Conservation (phyloP, 148 eudicot species). For the Chenopodium quinoa region DNA sequence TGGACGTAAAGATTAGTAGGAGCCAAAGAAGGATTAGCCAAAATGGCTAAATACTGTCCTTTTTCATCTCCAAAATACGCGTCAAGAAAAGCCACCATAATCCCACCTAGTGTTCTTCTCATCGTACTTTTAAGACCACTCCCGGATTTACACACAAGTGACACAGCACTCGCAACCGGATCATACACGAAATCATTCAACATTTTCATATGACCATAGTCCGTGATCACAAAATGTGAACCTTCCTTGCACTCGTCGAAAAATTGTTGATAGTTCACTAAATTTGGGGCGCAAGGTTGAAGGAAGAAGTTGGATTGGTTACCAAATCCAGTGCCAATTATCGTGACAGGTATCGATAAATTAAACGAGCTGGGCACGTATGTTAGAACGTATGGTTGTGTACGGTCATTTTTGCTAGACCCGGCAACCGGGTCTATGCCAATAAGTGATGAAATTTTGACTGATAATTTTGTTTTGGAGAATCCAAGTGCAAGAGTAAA, state of each 20-base stretch:
- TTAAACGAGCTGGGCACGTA: slow-evolving; percentile 12
- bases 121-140: neutral
- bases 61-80: neutral
- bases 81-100: neutral
- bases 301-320: neutral
- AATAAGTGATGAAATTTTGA: slow-evolving; percentile 31
- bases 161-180: neutral
- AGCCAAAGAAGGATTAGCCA: slow-evolving; percentile 7
- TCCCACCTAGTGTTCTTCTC: slow-evolving; percentile 7
- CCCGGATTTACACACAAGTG: neutral
- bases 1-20: neutral
- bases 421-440: slow-evolving; percentile 54
- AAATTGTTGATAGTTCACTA: neutral
- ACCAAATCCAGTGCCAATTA: slow-evolving; percentile 3
- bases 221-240: neutral
- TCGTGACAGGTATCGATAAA: slow-evolving; percentile 1
- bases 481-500: slow-evolving; percentile 38
- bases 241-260: neutral
- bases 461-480: neutral
- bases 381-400: neutral
- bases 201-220: slow-evolving; percentile 3
- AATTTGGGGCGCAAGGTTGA: slow-evolving; percentile 1
- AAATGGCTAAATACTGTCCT: neutral
- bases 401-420: neutral
- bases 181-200: neutral